Base-by-base conservation (phyloP, 169 alveolate genomes). In the Plasmodium relictum region DNA sequence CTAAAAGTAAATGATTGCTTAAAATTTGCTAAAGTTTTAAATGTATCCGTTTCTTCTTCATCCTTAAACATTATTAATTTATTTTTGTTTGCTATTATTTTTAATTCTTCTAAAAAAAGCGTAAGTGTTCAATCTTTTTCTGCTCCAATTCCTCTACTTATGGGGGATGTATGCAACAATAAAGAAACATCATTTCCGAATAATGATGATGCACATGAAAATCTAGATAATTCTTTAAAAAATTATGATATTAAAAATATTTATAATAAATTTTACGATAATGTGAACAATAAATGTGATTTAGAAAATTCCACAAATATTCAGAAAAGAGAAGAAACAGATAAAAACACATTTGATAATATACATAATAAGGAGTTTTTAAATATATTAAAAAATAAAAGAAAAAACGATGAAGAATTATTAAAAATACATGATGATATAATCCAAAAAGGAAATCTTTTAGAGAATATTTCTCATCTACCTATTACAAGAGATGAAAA, bases 91-190 rank as follows among this genome's bases (percentile, higher is more conserved):
- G 50, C 86, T 37, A 83, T 83, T 8, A 70, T 70, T 52, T 56
- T 69, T 83, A 83, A 83, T 56, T 52, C 91, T 8, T 52, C 74
- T 10, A 83, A 54, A 45, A 83, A 83, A 31, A 56, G 72, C 7
- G 74, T 83, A 9, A 83, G 85, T 61, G 91, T 83, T n/a, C 83
- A 83, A n/a, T 83, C 91, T 0, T 83, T 83, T 52, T 83, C 91
- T 5, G 73, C 85, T 7, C 91, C 91, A 1, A 54, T 83, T 9
- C 91, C 91, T 3, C 59, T 83, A 10, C 73, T 83, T 12, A 83
- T 83, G 91, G 91, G 91, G 8, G 91, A 83, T 14, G 72, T 83
- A 16, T 56, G 66, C 52, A 50, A 54, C 22, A 54, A 54, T 14
- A 16, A 54, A 16, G 24, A 54, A 0, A 20, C 16, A 16, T 6